Evolutionary conservation across 1,284 basidiomycete genomes (phyloP).

Genomic region (Boletus subluridellus): DNA sequence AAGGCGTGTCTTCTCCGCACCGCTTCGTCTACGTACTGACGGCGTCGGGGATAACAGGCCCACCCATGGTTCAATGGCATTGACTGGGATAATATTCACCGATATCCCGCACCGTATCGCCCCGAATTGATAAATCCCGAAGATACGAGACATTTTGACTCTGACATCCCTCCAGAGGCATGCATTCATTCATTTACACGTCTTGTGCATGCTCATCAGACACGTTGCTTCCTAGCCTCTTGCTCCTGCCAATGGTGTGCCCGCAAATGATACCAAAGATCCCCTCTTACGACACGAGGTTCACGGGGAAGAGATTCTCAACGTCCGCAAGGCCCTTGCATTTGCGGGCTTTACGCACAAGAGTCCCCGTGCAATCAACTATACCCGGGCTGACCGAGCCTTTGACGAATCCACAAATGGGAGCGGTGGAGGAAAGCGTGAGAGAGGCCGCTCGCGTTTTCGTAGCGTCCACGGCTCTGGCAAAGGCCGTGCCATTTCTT

Average conservation of each 20-base stretch:
- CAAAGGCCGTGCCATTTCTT: constrained; percentile 72
- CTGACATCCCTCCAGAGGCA: constrained; percentile 89
- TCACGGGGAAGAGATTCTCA: constrained; percentile 82
- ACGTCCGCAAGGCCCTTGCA: constrained; percentile 86
- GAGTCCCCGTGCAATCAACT: constrained; percentile 72
- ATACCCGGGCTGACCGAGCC: constrained; percentile 67
- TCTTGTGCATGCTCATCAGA: constrained; percentile 27
- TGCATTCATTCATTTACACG: constrained; percentile 35
- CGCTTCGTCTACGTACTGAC: constrained; percentile 24
- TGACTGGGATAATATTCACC: constrained; percentile 81
- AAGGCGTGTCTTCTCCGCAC: constrained; percentile 52
- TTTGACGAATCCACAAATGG: constrained; percentile 57
- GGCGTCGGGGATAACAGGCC: constrained; percentile 43
- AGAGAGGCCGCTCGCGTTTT: constrained; percentile 59
- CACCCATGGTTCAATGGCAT: constrained; percentile 87
- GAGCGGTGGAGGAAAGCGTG: constrained; percentile 46
- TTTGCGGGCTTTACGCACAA: constrained; percentile 90
- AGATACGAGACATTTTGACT: constrained; percentile 89
- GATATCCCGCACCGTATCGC: constrained; percentile 79
- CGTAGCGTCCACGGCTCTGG: constrained; percentile 57
- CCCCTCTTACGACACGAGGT: constrained; percentile 81
- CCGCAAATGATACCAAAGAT: constrained; percentile 81
- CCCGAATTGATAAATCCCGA: constrained; percentile 77
- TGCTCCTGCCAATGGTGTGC: constrained; percentile 82
- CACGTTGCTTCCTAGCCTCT: constrained; percentile 62